These are phyloP conservation scores for Ceratobasidium sp. DNA, from an alignment of 1,284 basidiomycete species.

Conservation along the genomic window DNA sequence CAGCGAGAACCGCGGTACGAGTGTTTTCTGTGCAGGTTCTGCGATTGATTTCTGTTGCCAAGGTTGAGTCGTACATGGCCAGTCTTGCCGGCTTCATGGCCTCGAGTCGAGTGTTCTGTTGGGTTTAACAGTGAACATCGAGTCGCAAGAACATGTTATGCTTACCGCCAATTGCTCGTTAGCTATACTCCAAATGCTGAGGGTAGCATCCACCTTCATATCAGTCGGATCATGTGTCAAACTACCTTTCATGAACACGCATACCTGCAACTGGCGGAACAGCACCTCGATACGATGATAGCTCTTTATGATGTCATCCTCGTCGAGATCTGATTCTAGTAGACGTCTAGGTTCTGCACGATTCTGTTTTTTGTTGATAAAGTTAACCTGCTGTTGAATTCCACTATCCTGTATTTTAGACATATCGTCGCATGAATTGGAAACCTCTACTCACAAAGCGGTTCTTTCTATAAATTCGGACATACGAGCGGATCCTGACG, in stretches of 20 bases:
- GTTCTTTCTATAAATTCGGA: too few relatives aligned
- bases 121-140: too few relatives aligned
- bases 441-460: too few relatives aligned
- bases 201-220: background rate
- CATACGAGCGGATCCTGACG: too few relatives aligned
- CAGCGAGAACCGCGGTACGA: background rate
- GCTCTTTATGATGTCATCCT: background rate
- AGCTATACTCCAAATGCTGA: background rate
- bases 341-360: background rate
- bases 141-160: background rate
- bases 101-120: background rate
- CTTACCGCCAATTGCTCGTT: slow-evolving; percentile 9
- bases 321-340: background rate
- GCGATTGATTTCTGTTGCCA: background rate
- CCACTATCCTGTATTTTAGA: too few relatives aligned
- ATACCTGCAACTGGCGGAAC: background rate
- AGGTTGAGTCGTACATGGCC: background rate
- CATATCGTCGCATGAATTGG: too few relatives aligned
- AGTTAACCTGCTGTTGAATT: background rate
- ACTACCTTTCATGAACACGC: background rate
- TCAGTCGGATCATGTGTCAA: background rate
- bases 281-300: slow-evolving; percentile 1
- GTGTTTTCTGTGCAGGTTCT: slow-evolving; percentile 9
- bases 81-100: background rate
- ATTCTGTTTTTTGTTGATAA: background rate